Evolutionary conservation across 2,329 filamentous ascomycete genomes (phyloP).

Genomic region (Clonostachys byssicola): DNA sequence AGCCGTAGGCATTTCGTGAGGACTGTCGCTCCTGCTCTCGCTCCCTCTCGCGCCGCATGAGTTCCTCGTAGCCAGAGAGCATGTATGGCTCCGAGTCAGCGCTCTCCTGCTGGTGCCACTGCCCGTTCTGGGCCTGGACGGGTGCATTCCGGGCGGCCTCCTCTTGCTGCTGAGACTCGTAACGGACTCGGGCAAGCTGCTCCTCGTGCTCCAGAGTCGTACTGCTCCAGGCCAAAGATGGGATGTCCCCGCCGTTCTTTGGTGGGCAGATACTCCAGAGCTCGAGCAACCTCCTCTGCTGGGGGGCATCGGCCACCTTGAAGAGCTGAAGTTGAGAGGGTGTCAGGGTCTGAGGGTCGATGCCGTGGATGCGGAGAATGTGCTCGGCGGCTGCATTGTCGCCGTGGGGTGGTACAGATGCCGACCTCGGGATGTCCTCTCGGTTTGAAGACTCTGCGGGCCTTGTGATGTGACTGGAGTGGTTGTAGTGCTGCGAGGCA

Average conservation of each 20-base stretch:
- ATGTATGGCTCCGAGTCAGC: conserved; percentile 76
- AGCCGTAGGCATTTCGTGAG: no score
- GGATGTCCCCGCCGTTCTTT: conserved; percentile 48
- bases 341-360: conserved; percentile 67
- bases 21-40: conserved; percentile 28
- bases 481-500: conserved; percentile 79
- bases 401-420: conserved; percentile 45
- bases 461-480: conserved; percentile 60
- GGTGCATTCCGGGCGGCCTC: conserved; percentile 44
- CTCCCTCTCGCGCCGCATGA: conserved; percentile 62
- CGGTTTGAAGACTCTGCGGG: conserved; percentile 19
- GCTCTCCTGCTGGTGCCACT: conserved; percentile 37
- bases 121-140: conserved; percentile 46
- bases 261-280: conserved; percentile 82
- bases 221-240: conserved; percentile 45
- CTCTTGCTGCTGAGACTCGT: conserved; percentile 40
- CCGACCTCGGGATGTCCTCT: conserved; percentile 34
- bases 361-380: conserved; percentile 60
- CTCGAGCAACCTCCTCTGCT: conserved; percentile 72
- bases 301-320: conserved; percentile 65
- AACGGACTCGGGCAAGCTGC: conserved; percentile 55
- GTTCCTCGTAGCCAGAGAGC: conserved; percentile 70
- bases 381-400: conserved; percentile 48
- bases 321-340: conserved; percentile 76
- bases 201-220: conserved; percentile 55